Evolutionary conservation across 495 filamentous ascomycete genomes (phyloP).

Genomic region (Aspergillus cavernicola): DNA sequence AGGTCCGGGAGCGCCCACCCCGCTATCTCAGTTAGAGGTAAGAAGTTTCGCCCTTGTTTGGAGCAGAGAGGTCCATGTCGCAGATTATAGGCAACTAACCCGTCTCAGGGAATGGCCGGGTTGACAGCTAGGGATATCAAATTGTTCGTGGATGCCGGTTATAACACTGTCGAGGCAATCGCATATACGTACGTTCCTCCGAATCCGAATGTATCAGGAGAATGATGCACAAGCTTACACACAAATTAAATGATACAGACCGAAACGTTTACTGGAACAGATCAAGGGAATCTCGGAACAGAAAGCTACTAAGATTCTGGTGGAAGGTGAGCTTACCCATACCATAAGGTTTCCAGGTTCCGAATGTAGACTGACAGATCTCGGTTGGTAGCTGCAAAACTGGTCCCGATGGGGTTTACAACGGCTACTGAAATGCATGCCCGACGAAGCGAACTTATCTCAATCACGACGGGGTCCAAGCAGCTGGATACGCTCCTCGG

Average conservation of each 20-base stretch:
- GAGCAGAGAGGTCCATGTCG: not conserved
- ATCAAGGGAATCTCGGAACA: conserved; percentile 97
- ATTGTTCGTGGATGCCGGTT: conserved; percentile 85
- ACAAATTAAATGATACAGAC: conserved; percentile 42
- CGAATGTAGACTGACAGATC: not conserved
- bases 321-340: conserved; percentile 62
- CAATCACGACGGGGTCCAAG: conserved; percentile 95
- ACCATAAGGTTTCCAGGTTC: conserved; percentile 6
- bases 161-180: conserved; percentile 89
- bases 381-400: conserved; percentile 67
- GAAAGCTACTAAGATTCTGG: conserved; percentile 90
- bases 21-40: conserved; percentile 87
- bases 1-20: conserved; percentile 90
- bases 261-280: conserved; percentile 78
- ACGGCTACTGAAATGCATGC: conserved; percentile 99
- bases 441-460: conserved; percentile 91
- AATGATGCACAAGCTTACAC: not conserved
- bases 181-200: conserved; percentile 70
- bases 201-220: not conserved
- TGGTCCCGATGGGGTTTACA: conserved; percentile 98
- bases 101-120: conserved; percentile 66
- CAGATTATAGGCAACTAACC: conserved; percentile 9
- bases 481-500: conserved; percentile 92
- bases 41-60: not conserved
- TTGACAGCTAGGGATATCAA: conserved; percentile 94